A percentile compares a stretch with the other conserved stretches of the same genome.
Evolutionary conservation across 2,329 filamentous ascomycete genomes (phyloP).

Genomic region (Ophiostoma ips): DNA sequence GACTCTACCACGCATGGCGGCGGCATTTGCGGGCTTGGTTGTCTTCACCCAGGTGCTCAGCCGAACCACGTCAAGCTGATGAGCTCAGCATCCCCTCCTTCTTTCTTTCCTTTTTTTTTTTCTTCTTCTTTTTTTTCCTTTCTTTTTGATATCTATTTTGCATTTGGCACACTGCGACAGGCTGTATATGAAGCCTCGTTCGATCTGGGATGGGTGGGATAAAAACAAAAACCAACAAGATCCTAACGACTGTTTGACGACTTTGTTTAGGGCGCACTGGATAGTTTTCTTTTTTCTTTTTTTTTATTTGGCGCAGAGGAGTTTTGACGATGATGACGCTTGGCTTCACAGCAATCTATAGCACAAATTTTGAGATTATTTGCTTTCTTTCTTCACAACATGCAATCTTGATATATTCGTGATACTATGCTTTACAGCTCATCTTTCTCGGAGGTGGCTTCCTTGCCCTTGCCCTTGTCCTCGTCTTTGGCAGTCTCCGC

Average conservation of each 20-base stretch:
- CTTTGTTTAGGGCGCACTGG: background rate
- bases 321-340: background rate
- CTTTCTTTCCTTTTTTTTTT: background rate
- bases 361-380: too few species aligned
- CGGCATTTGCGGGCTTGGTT: slow-evolving; percentile 19
- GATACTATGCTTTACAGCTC: background rate
- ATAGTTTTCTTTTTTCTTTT: background rate
- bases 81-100: too few species aligned
- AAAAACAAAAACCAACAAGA: slow-evolving; percentile 1
- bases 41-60: slow-evolving; percentile 16
- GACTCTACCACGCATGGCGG: slow-evolving; percentile 18
- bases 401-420: background rate
- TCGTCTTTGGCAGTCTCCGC: background rate
- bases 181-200: background rate
- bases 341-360: background rate
- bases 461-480: background rate
- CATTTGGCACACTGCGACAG: background rate
- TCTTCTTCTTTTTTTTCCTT: background rate
- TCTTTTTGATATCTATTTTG: background rate
- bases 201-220: slow-evolving; percentile 1
- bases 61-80: slow-evolving; percentile 4
- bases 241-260: slow-evolving; percentile 3
- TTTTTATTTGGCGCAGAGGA: background rate
- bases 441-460: background rate
- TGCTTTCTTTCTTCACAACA: background rate